Evolutionary conservation across 768 basidiomycete genomes (phyloP).

Genomic region (Steccherinum ochraceum): DNA sequence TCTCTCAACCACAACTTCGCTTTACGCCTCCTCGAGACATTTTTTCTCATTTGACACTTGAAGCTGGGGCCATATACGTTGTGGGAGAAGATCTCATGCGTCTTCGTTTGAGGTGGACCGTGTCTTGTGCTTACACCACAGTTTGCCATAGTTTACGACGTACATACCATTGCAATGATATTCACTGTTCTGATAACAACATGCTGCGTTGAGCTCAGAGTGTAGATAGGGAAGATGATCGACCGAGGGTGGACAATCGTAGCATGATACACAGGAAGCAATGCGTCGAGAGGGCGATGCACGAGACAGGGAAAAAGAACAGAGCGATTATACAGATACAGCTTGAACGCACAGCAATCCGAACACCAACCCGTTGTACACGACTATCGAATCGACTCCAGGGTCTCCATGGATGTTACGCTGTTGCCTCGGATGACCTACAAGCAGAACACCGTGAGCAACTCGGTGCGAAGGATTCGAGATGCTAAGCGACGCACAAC

Average conservation of each 20-base stretch:
- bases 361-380: conserved; percentile 3
- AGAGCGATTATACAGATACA: conserved; percentile 14
- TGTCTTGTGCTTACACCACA: conserved; percentile 36
- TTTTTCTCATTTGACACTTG: conserved; percentile 6
- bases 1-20: conserved; percentile 23
- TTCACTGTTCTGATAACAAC: background rate
- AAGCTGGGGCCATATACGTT: conserved; percentile 18
- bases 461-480: background rate
- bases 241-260: too few relatives aligned
- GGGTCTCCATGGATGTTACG: conserved; percentile 90
- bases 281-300: background rate
- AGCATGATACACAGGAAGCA: background rate
- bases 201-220: too few relatives aligned
- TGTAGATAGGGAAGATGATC: too few relatives aligned
- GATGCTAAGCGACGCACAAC: conserved; percentile 53
- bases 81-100: conserved; percentile 30
- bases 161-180: conserved; percentile 12
- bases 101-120: conserved; percentile 75
- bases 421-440: conserved; percentile 97
- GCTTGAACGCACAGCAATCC: conserved; percentile 9
- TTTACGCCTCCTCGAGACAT: conserved; percentile 17
- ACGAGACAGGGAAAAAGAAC: background rate
- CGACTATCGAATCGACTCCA: conserved; percentile 51
- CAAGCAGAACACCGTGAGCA: conserved; percentile 8
- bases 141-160: conserved; percentile 53